These are phyloP conservation scores for Guyanaporus albipodus DNA, from an alignment of 768 basidiomycete genomes.

Conservation along the genomic window DNA sequence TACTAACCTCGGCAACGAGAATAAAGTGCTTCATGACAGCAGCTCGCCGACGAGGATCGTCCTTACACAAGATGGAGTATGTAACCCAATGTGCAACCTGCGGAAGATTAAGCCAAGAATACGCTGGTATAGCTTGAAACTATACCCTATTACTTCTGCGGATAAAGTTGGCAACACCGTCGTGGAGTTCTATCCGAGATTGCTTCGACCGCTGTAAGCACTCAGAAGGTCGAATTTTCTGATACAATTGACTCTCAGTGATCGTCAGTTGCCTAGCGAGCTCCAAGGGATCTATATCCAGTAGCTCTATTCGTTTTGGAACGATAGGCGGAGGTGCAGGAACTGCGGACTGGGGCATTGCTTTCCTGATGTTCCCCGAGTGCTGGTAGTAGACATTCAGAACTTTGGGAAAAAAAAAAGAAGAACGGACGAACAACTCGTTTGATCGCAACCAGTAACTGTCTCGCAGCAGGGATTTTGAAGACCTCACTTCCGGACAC, in stretches of 20 bases:
- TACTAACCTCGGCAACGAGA: conserved; percentile 55
- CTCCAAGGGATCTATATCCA: conserved; percentile 62
- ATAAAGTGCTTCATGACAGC: conserved; percentile 65
- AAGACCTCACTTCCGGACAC: conserved; percentile 39
- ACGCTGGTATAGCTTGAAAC: neutral
- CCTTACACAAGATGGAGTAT: conserved; percentile 50
- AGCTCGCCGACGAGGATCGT: conserved; percentile 58
- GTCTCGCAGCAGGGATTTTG: conserved; percentile 44
- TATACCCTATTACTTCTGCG: conserved; percentile 51
- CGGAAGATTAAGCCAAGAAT: neutral
- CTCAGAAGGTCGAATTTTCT: conserved; percentile 56
- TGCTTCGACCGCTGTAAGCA: conserved; percentile 56
- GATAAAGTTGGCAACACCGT: conserved; percentile 57
- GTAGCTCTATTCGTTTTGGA: conserved; percentile 45
- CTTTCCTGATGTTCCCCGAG: conserved; percentile 33
- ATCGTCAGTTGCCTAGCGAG: conserved; percentile 67
- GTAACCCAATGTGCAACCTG: conserved; percentile 61
- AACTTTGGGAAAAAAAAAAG: neutral
- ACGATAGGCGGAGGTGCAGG: conserved; percentile 51
- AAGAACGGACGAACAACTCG: conserved; percentile 41
- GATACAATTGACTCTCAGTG: conserved; percentile 56
- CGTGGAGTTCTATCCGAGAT: conserved; percentile 38
- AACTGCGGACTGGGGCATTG: conserved; percentile 32
- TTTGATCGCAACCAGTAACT: conserved; percentile 45
- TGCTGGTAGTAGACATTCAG: conserved; percentile 15